phyloP scores from a whole-genome alignment of 495 filamentous ascomycete species.

The Penicillium riverlandense region DNA sequence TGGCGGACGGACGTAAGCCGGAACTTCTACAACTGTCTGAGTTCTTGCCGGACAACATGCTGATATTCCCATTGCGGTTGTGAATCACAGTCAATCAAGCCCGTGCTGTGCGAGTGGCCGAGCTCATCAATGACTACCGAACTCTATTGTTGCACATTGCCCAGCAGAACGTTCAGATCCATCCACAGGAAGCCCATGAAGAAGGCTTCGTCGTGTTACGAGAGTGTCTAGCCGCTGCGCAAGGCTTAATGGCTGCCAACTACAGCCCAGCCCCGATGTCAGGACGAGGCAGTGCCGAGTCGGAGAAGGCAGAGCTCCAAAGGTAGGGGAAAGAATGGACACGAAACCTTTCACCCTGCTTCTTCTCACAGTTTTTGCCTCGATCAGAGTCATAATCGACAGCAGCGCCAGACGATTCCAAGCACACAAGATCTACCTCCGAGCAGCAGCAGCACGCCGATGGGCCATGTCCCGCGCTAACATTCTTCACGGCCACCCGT shows the following conservation, averaged over 20 bases:
- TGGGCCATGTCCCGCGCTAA: slow-evolving; percentile 70
- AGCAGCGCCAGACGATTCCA: slow-evolving; percentile 74
- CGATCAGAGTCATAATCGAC: slow-evolving; percentile 64
- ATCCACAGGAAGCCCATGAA: slow-evolving; percentile 65
- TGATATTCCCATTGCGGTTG: not conserved
- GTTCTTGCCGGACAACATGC: not conserved
- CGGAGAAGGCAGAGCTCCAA: slow-evolving; percentile 65
- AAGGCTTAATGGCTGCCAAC: slow-evolving; percentile 64
- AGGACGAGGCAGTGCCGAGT: slow-evolving; percentile 53
- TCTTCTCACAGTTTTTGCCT: slow-evolving; percentile 8
- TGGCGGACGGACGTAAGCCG: slow-evolving; percentile 58
- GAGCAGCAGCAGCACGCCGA: slow-evolving; percentile 66
- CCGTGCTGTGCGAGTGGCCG: slow-evolving; percentile 71
- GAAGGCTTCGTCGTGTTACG: slow-evolving; percentile 71
- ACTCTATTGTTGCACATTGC: slow-evolving; percentile 75
- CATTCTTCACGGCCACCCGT: slow-evolving; percentile 57
- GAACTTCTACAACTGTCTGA: not conserved
- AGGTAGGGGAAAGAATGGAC: slow-evolving; percentile 41
- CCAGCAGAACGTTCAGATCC: slow-evolving; percentile 50
- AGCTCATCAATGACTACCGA: slow-evolving; percentile 80
- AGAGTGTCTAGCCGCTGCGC: slow-evolving; percentile 68
- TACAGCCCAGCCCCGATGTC: slow-evolving; percentile 49
- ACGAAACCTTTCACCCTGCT: not conserved
- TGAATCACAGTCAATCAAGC: slow-evolving; percentile 67
- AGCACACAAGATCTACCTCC: slow-evolving; percentile 77